Percentiles rank a stretch among this genome's conserved stretches.
Evolutionary conservation across 345 rosid species (phyloP).

Genomic region (Erysimum cheiranthoides): DNA sequence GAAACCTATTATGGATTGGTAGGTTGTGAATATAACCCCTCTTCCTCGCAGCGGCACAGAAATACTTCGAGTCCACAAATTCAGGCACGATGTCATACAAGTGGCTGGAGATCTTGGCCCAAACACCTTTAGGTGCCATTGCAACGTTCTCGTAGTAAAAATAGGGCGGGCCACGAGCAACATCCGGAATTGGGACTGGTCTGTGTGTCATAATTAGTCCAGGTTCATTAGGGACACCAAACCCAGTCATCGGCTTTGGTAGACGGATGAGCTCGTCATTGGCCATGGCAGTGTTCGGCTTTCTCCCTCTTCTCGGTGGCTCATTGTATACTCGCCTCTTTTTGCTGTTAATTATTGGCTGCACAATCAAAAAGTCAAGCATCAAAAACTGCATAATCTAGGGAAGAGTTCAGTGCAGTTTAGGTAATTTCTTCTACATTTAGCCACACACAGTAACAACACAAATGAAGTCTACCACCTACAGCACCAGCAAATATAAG

Average conservation of each 20-base stretch:
- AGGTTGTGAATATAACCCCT: constrained; percentile 53
- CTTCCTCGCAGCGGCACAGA: constrained; percentile 40
- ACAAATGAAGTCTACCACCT: constrained; percentile 48
- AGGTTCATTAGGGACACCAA: constrained; percentile 40
- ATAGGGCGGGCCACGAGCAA: constrained; percentile 34
- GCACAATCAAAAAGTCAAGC: background rate
- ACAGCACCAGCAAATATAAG: constrained; percentile 23
- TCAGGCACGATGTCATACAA: constrained; percentile 41
- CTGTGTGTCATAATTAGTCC: background rate
- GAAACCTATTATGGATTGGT: constrained; percentile 42
- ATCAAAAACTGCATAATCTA: background rate
- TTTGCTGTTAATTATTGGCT: constrained; percentile 20
- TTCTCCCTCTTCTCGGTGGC: background rate
- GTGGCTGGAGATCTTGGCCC: constrained; percentile 36
- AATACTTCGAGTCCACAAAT: constrained; percentile 41
- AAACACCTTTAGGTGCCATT: constrained; percentile 43
- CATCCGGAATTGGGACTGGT: constrained; percentile 25
- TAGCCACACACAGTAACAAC: background rate
- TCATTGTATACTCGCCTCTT: constrained; percentile 16
- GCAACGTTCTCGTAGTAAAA: constrained; percentile 49
- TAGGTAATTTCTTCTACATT: background rate
- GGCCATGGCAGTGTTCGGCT: background rate
- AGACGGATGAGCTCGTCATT: constrained; percentile 18
- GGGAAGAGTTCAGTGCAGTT: background rate
- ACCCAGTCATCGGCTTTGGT: constrained; percentile 47